A percentile compares a stretch with the other conserved stretches of the same genome.
These are phyloP conservation scores for Penicillium sp. DNA, from an alignment of 2,329 filamentous ascomycete species.

Conservation along the genomic window DNA sequence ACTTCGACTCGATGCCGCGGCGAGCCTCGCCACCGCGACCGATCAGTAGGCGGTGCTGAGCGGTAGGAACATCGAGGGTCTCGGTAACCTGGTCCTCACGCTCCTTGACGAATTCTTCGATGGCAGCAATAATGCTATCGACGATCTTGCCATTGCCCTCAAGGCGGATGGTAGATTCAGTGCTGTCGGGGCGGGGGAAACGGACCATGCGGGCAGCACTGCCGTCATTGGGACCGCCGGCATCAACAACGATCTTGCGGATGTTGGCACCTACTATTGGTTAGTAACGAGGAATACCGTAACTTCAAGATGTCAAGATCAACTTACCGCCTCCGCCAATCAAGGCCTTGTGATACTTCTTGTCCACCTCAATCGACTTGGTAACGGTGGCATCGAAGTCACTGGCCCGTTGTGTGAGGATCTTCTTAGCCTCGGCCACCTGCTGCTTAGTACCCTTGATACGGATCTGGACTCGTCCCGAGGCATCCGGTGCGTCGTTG, in stretches of 20 bases:
- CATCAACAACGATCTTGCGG: constrained; percentile 80
- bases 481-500: constrained; percentile 68
- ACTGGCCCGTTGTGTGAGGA: constrained; percentile 82
- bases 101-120: constrained; percentile 79
- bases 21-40: constrained; percentile 88
- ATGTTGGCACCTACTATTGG: constrained; percentile 73
- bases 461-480: constrained; percentile 78
- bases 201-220: constrained; percentile 88
- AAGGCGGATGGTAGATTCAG: constrained; percentile 81
- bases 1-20: constrained; percentile 81
- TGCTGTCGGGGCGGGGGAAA: constrained; percentile 87
- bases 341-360: constrained; percentile 83
- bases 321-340: constrained; percentile 85
- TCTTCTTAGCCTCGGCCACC: constrained; percentile 88
- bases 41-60: constrained; percentile 90
- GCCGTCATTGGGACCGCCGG: constrained; percentile 86
- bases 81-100: constrained; percentile 82
- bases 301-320: not conserved
- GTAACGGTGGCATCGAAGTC: constrained; percentile 89
- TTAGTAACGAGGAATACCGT: constrained; percentile 42
- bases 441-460: constrained; percentile 91
- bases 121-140: constrained; percentile 82
- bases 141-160: constrained; percentile 85
- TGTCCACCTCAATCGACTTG: constrained; percentile 85
- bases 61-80: constrained; percentile 77